phyloP scores from a whole-genome alignment of 257 asterid species.

The Eustoma russellianum region DNA sequence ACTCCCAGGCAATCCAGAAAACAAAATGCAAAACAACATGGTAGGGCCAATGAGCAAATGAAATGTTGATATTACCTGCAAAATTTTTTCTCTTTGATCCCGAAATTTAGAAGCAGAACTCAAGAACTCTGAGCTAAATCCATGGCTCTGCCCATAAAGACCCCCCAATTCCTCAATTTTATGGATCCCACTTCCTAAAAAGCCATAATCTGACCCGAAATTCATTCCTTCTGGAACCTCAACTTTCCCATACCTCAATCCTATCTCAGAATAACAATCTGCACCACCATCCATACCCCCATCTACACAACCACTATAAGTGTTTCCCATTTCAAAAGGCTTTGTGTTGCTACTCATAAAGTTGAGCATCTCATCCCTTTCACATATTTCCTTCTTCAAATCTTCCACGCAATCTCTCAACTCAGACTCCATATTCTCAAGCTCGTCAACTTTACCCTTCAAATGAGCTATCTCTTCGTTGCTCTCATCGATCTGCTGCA shows the following conservation, averaged over 20 bases:
- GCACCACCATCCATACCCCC: too few relatives aligned
- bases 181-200: constrained; percentile 25
- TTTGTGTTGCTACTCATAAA: constrained; percentile 59
- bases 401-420: constrained; percentile 52
- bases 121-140: constrained; percentile 51
- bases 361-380: constrained; percentile 80
- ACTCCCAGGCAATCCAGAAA: not conserved
- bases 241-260: constrained; percentile 50
- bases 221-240: constrained; percentile 45
- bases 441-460: constrained; percentile 63
- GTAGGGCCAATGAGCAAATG: not conserved
- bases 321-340: constrained; percentile 31
- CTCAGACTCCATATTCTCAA: constrained; percentile 65
- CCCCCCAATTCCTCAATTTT: constrained; percentile 40
- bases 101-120: constrained; percentile 63
- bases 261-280: constrained; percentile 43
- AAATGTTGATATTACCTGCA: constrained; percentile 52
- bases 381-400: constrained; percentile 77
- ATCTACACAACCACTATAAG: constrained; percentile 13
- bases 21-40: not conserved
- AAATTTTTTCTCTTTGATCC: constrained; percentile 63
- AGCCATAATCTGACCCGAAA: constrained; percentile 42
- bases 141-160: constrained; percentile 46
- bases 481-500: constrained; percentile 80
- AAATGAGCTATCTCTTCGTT: constrained; percentile 49